Evolutionary conservation across 106 monocot genomes (phyloP).

Genomic region (Acanthochlamys bracteata): DNA sequence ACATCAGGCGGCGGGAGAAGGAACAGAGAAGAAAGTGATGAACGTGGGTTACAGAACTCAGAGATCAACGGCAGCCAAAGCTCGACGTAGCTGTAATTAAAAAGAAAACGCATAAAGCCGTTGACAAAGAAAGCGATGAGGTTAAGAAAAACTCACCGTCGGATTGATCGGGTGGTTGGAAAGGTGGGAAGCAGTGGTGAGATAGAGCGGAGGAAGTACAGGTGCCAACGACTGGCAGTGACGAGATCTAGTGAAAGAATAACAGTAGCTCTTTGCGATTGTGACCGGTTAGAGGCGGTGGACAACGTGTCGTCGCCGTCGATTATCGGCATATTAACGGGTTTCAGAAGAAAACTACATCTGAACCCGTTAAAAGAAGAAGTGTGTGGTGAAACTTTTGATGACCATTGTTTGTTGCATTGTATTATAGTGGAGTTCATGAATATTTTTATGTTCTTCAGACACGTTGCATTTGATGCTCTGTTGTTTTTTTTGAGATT

Average conservation of each 20-base stretch:
- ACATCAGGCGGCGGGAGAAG: constrained; percentile 78
- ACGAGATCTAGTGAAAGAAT: constrained; percentile 48
- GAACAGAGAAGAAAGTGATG: constrained; percentile 16
- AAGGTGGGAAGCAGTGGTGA: constrained; percentile 22
- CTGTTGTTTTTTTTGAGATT: too few relatives aligned
- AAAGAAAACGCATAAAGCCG: neutral
- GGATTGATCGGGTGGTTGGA: constrained; percentile 26
- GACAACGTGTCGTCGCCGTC: too few relatives aligned
- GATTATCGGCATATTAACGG: too few relatives aligned
- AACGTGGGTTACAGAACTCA: constrained; percentile 16
- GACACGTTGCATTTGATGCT: too few relatives aligned
- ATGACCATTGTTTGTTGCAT: too few relatives aligned
- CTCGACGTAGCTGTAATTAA: constrained; percentile 54
- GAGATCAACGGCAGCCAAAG: constrained; percentile 85
- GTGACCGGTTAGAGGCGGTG: too few relatives aligned
- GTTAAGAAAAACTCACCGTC: constrained; percentile 15
- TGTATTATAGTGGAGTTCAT: too few relatives aligned
- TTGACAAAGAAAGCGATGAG: neutral
- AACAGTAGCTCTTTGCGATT: too few relatives aligned
- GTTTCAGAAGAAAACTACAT: too few relatives aligned
- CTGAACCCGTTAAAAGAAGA: too few relatives aligned
- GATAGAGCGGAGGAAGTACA: constrained; percentile 40
- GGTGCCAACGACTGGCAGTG: constrained; percentile 40
- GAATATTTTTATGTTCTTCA: too few relatives aligned
- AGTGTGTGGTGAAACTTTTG: too few relatives aligned